Evolutionary conservation across 2,329 filamentous ascomycete species (phyloP).

Genomic region (Rasamsonia emersonii): DNA sequence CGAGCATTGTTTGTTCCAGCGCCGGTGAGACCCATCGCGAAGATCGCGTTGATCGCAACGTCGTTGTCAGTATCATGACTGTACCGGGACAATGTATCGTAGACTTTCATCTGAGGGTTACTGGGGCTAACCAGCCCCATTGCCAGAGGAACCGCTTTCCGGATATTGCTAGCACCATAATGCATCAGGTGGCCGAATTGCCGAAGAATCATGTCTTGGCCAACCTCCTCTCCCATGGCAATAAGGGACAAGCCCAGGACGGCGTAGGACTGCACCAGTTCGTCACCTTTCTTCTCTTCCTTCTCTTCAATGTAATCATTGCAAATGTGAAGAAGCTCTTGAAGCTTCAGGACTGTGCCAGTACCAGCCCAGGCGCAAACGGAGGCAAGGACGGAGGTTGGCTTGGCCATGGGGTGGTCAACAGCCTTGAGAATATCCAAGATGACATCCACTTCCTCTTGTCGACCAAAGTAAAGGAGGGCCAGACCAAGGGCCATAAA

Average conservation of each 20-base stretch:
- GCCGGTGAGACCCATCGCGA: slow-evolving; percentile 94
- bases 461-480: slow-evolving; percentile 87
- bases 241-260: slow-evolving; percentile 90
- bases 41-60: slow-evolving; percentile 96
- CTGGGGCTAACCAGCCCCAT: slow-evolving; percentile 96
- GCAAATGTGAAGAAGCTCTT: slow-evolving; percentile 94
- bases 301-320: slow-evolving; percentile 94
- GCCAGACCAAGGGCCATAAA: slow-evolving; percentile 93
- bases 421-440: slow-evolving; percentile 94
- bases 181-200: slow-evolving; percentile 99
- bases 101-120: slow-evolving; percentile 99
- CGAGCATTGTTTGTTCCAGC: slow-evolving; percentile 97
- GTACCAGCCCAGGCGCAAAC: slow-evolving; percentile 98
- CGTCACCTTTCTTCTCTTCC: slow-evolving; percentile 90
- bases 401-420: slow-evolving; percentile 92
- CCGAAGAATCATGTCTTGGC: slow-evolving; percentile 96
- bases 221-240: slow-evolving; percentile 96
- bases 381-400: slow-evolving; percentile 87
- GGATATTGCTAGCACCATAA: slow-evolving; percentile 95
- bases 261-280: slow-evolving; percentile 90
- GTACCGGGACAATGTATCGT: slow-evolving; percentile 95
- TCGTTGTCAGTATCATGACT: slow-evolving; percentile 98
- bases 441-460: slow-evolving; percentile 98
- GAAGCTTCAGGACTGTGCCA: slow-evolving; percentile 91
- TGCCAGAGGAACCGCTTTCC: slow-evolving; percentile 87